A percentile compares a stretch with the other conserved stretches of the same genome.
These are phyloP conservation scores for Sequoia sempervirens DNA, from an alignment of 75 land plant species.

Conservation along the genomic window DNA sequence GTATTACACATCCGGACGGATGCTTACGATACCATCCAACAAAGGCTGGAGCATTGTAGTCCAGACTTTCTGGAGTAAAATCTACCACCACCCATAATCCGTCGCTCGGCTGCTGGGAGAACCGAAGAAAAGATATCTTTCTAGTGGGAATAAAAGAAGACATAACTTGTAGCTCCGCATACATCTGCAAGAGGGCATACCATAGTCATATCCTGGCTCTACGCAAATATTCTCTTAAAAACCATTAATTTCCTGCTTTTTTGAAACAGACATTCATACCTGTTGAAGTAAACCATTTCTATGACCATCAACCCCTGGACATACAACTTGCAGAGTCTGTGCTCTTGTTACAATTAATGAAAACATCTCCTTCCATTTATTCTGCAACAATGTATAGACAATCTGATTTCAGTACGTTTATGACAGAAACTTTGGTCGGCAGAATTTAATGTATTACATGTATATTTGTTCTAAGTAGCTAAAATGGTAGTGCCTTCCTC, in stretches of 20 bases:
- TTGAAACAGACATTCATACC: conserved; percentile 30
- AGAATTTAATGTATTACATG: conserved; percentile 2
- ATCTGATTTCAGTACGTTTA: background rate
- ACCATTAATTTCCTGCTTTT: background rate
- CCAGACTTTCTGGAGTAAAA: background rate
- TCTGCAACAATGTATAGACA: conserved; percentile 23
- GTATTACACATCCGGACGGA: conserved; percentile 40
- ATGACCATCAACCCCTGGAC: conserved; percentile 36
- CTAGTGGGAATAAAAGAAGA: conserved; percentile 65
- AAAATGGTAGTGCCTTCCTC: background rate
- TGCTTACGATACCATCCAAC: conserved; percentile 30
- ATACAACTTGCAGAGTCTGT: conserved; percentile 54
- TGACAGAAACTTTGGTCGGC: no score
- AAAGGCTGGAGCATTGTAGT: conserved; percentile 23
- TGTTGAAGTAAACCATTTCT: conserved; percentile 48
- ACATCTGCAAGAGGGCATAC: conserved; percentile 40
- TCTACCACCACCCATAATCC: conserved; percentile 66
- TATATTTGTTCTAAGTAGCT: conserved; percentile 4
- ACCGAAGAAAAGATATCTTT: conserved; percentile 66
- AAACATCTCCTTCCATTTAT: conserved; percentile 64
- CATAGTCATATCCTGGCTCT: background rate
- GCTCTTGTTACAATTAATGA: conserved; percentile 66
- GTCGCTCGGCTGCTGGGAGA: conserved; percentile 62
- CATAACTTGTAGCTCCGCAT: conserved; percentile 68
- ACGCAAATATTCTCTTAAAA: background rate